Base-by-base conservation (phyloP, 2,329 filamentous ascomycete species). In the Colletotrichum tanaceti region DNA sequence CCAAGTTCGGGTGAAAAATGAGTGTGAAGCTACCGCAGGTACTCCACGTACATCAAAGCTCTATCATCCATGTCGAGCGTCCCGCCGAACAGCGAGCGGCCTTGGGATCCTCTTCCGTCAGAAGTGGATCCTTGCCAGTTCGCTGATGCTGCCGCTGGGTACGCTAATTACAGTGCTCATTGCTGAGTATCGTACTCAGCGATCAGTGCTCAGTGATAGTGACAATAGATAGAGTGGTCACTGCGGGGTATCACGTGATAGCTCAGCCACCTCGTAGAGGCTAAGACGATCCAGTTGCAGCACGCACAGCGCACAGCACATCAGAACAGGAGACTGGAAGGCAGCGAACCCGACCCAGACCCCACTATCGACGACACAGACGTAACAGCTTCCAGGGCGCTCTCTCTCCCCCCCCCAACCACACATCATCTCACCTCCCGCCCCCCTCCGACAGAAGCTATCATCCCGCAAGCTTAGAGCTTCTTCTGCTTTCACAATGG, bases 161-260 rank as follows among this genome's bases (percentile, higher is more conserved):
- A 32, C 28, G n/a, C 28, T 10, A 24, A 7, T 7, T 10, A 32
- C 28, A 32, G 28, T 32, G 28, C 28, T 32, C 28, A 28, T 4
- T 5, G 28, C 28, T 28, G 7, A 32, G 28, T 32, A n/a, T n/a
- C n/a, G n/a, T n/a, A 7, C 28, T 32, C 28, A 32, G 28, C 28
- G 28, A 9, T 32, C 28, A 32, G 28, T 32, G 28, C 28, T 58
- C 55, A 58, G 55, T 58, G 55, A 58, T 28, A 47, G 43, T 58
- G 28, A 16, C 44, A 38, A 7, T 24, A 20, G 28, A 18, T 14
- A 44, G 22, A 9, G 14, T 39, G 43, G n/a, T 58, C 16, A 55
- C 65, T 75, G 76, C 76, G 77, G 76, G 75, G 75, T 72, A 74
- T 79, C 79, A 81, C 79, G 79, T 81, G 79, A 81, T 46, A 54